Conservation (phyloP, 2,329 filamentous ascomycete genomes). For the Exophiala phaeomuriformis region DNA sequence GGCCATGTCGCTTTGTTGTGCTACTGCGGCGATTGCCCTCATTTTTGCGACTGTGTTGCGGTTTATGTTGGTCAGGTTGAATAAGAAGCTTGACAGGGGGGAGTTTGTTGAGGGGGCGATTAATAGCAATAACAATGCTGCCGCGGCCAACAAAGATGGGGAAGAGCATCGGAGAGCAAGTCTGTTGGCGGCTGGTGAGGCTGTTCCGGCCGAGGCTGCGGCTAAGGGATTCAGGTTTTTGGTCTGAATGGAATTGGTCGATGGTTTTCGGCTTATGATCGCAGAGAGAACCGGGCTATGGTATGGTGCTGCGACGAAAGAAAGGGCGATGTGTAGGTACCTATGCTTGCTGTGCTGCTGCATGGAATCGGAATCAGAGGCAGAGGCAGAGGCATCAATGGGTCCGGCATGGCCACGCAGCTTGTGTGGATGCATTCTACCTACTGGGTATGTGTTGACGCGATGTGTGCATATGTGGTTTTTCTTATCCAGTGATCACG, state of each 20-base stretch:
- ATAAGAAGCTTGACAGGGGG: slow-evolving; percentile 52
- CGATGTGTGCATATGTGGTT: no score
- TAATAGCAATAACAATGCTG: slow-evolving; percentile 31
- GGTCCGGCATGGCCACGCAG: no score
- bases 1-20: slow-evolving; percentile 63
- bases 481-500: no score
- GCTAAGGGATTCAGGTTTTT: slow-evolving; percentile 15
- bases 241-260: neutral
- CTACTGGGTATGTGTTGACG: no score
- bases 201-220: slow-evolving; percentile 10
- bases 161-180: neutral
- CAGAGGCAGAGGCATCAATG: no score
- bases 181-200: slow-evolving; percentile 5
- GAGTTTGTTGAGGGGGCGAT: slow-evolving; percentile 51
- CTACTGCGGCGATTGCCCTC: slow-evolving; percentile 57
- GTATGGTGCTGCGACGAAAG: no score
- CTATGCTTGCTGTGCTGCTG: no score
- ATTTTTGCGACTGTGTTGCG: slow-evolving; percentile 56
- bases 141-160: neutral
- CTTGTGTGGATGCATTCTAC: no score
- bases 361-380: no score
- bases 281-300: no score
- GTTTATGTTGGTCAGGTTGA: slow-evolving; percentile 57
- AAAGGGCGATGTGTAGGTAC: no score
- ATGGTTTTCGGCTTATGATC: no score